Evolutionary conservation across 2,329 filamentous ascomycete species (phyloP), one percentile per base, ranked within the genome.

Genomic region (Leptographium lundbergii): DNA sequence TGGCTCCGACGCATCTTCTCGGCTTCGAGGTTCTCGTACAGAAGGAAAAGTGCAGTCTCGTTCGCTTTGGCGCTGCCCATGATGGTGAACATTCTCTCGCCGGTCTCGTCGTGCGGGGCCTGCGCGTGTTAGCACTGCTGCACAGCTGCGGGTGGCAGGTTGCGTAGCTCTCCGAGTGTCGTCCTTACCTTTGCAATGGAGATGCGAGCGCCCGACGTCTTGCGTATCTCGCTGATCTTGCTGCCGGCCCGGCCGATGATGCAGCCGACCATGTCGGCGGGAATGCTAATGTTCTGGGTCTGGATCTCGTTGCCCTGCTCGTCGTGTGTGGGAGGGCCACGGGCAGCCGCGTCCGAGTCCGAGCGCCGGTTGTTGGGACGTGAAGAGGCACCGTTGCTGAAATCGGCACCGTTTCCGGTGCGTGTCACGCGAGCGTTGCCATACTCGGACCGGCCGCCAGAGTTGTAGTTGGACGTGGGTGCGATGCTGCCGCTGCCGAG

Each of bases 31-130:
- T 99, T 99, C 80, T 99, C 94, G 72, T 99, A 99, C 63, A 99
- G 80, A 58, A 99, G 85, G 74, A 96, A 96, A 32, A 99, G 80
- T 5, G 94, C 94, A 66, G 91, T 92, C 75, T 99, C 94, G 68
- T 99, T 99, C 64, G 91, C 90, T 75, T 87, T 87, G 61, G 89
- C 86, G 62, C 89, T 95, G 66, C 94, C 94, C 82, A 95, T 96
- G 71, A 99, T 99, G 69, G 94, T 99, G 77, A 99, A 99, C 94
- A 99, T 99, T 68, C 94, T 87, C 81, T 99, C 94, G 65, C 94
- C 94, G 61, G 90, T 95, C 66, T 97, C 94, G 67, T 99, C 94
- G 69, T 99, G 94, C 59, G 94, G 90, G 54, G 91, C 87, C 81
- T 85, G 58, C 29, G 6, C 19, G 51, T 57, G n/a, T 48, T 36